Base-by-base conservation (phyloP, 1,284 basidiomycete species). In the Moesziomyces globuligerus region DNA sequence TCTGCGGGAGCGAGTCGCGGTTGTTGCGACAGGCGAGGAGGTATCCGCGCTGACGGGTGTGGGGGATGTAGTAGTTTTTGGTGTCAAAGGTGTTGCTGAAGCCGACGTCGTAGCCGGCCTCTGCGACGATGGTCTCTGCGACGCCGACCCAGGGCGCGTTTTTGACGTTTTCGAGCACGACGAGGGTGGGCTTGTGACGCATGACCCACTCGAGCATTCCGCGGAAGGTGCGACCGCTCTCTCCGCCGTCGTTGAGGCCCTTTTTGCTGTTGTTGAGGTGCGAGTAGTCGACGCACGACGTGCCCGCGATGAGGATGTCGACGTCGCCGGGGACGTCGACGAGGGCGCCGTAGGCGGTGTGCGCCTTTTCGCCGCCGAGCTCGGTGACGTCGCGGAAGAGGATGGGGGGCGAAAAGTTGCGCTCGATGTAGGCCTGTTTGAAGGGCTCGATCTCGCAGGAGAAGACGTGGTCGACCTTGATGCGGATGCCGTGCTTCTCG, bases 371-470 rank as follows among this genome's bases (percentile, higher is more conserved):
- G 55, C 81, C 72, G 34, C 78, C 92, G 17, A 97, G 87, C 79
- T 97, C 94, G 54, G 91, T 94, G 15, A 97, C 94, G 80, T 97
- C 94, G 52, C 94, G 88, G 82, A 97, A 97, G 32, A 97, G 86
- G 34, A 96, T 84, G 5, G 94, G 93, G 13, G 93, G 92, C 3
- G 83, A 74, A 81, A 97, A 97, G 83, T 97, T 97, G 24, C 94
- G 88, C 83, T 97, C 94, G 65, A 97, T 97, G 83, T 97, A 97
- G 0, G 94, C 94, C 83, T 97, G 94, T 83, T 97, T 97, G 87
- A 94, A 97, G 2, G 94, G 94, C 81, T 96, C 94, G 67, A 97
- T 96, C 84, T 97, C 94, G 83, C 94, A 96, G 0, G 94, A 96
- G 83, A 97, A 97, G 49, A 96, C 92, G 83, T 97, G 94, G 76